Conservation (phyloP, 257 asterid species). For the Solanum chilense region DNA sequence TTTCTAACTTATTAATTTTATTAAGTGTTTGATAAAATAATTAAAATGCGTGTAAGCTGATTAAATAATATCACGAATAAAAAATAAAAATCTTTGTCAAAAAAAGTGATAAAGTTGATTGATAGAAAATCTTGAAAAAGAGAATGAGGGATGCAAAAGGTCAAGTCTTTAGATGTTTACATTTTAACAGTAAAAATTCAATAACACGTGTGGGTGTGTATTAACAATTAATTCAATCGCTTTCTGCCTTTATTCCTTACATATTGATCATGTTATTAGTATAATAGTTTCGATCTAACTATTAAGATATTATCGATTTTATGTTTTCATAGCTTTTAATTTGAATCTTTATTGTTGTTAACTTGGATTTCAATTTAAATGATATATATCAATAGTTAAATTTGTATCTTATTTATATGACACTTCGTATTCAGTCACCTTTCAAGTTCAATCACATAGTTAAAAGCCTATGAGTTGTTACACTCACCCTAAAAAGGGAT, state of each 20-base stretch:
- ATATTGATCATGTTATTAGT: background rate
- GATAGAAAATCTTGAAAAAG: background rate
- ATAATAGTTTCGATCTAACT: background rate
- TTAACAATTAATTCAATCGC: background rate
- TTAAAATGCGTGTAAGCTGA: background rate
- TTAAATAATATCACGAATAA: background rate
- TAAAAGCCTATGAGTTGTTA: no score
- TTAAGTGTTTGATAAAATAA: background rate
- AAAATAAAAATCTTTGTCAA: background rate
- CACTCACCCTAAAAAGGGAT: no score
- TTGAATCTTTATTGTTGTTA: no score
- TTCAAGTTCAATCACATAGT: no score
- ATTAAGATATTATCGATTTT: background rate
- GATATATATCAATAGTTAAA: no score
- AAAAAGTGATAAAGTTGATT: background rate
- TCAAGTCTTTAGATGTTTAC: background rate
- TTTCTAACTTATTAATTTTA: background rate
- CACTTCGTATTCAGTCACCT: no score
- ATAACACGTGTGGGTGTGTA: background rate
- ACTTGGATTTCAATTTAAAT: no score
- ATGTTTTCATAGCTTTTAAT: background rate
- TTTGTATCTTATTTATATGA: no score
- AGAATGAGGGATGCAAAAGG: background rate
- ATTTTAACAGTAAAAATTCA: background rate
- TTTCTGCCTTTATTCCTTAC: background rate